Conservation (phyloP, 2,329 filamentous ascomycete species). For the Colletotrichum spaethianum region DNA sequence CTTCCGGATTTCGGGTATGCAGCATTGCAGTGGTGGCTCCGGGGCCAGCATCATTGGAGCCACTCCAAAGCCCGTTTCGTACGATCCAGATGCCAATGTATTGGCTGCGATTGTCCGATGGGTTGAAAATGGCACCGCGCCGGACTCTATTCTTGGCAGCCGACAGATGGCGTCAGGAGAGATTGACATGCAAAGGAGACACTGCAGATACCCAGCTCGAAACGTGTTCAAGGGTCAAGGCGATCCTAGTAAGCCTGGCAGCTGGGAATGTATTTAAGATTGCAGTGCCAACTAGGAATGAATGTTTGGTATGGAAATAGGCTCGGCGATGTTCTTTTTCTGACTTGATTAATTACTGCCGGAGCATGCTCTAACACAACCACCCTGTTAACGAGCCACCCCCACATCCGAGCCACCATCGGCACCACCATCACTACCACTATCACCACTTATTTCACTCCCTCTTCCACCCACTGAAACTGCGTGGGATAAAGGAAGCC, state of each 20-base stretch:
- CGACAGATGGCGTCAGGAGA: constrained; percentile 49
- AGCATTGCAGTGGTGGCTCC: constrained; percentile 63
- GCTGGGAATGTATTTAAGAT: constrained; percentile 48
- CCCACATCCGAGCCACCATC: too few relatives aligned
- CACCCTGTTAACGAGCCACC: too few relatives aligned
- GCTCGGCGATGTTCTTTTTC: not conserved
- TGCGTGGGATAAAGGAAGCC: too few relatives aligned
- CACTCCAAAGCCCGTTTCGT: constrained; percentile 39
- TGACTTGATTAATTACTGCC: too few relatives aligned
- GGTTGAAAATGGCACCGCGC: constrained; percentile 61
- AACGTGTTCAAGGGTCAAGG: constrained; percentile 50
- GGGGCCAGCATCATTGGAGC: constrained; percentile 56
- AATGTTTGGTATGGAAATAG: too few relatives aligned
- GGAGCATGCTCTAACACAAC: too few relatives aligned
- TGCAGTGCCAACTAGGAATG: fast-evolving
- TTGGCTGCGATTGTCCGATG: constrained; percentile 64
- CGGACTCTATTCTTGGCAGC: constrained; percentile 53
- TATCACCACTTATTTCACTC: too few relatives aligned
- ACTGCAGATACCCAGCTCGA: constrained; percentile 53
- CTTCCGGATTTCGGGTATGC: constrained; percentile 66
- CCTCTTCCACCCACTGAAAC: too few relatives aligned
- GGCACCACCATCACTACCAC: too few relatives aligned
- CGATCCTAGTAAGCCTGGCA: constrained; percentile 46
- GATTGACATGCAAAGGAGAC: constrained; percentile 50
- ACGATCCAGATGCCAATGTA: constrained; percentile 58